Percentiles rank a stretch among this genome's conserved stretches.
These are phyloP conservation scores for Euphrasia confusa DNA, from an alignment of 257 asterid species.

Conservation along the genomic window DNA sequence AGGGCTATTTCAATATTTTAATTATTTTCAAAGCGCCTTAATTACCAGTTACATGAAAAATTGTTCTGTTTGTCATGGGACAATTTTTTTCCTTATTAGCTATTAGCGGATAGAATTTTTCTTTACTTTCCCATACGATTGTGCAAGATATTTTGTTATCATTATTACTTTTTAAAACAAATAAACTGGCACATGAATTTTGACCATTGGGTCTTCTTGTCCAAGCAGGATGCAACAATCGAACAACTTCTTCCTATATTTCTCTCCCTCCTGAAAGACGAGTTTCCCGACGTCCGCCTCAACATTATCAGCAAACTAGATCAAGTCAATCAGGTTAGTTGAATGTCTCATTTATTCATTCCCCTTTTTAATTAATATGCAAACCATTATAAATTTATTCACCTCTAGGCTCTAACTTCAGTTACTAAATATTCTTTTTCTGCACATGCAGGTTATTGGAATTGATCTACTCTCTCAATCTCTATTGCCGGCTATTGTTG, in stretches of 20 bases:
- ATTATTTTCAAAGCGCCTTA: too few species aligned
- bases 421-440: background rate
- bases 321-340: slow-evolving; percentile 76
- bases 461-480: slow-evolving; percentile 71
- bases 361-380: background rate
- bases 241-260: slow-evolving; percentile 86
- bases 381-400: background rate
- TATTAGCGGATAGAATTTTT: too few species aligned
- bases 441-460: slow-evolving; percentile 56
- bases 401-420: background rate
- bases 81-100: too few species aligned
- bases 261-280: slow-evolving; percentile 83
- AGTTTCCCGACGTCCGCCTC: slow-evolving; percentile 83
- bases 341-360: background rate
- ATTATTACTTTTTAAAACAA: background rate
- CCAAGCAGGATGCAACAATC: slow-evolving; percentile 73
- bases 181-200: background rate
- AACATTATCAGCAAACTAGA: slow-evolving; percentile 87
- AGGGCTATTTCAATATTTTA: too few species aligned
- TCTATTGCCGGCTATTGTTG: slow-evolving; percentile 64
- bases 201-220: background rate
- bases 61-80: too few species aligned
- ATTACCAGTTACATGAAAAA: too few species aligned
- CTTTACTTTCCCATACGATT: too few species aligned
- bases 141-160: too few species aligned